Base-by-base conservation (phyloP, 176 grass and related monocot genomes). In the Saccharum officinarum region DNA sequence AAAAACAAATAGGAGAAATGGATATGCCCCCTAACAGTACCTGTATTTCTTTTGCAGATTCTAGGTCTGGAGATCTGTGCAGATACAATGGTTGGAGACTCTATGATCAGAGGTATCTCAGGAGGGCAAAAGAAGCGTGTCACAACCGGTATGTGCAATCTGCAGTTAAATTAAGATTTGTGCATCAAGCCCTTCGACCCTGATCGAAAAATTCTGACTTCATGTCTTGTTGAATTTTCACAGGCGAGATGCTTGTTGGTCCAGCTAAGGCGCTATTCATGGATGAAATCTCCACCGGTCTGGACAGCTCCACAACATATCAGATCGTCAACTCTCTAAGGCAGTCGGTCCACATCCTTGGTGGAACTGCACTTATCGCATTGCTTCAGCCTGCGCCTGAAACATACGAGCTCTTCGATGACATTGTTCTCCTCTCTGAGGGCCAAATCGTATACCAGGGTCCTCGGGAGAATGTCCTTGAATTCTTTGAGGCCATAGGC, bases 91-190 rank as follows among this genome's bases (percentile, higher is more conserved):
- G 91, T 98, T 70, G 95, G 95, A 22, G 95, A 98, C 36, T 67
- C 85, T 38, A 95, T 98, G 95, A 93, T 95, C 69, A 91, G 95
- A 71, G 95, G 95, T 50, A 98, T 98, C 62, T 97, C 95, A 42
- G 95, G 95, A 61, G 95, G 95, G 61, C 92, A 97, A 88, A 95
- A 95, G 92, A 97, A 97, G 85, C 95, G 92, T 82, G 92, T 97
- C 46, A 97, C 95, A 68, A 95, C 95, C 17, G 95, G 95, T 97
- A 91, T 75, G 71, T 69, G 18, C 41, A 65, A 82, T 74, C 30
- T 79, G 26, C 17, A 71, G 60, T 61, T 15, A 52, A 82, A 60
- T 34, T 85, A 79, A 67, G 18, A 71, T 17, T 49, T 70, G 10
- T 3, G 5, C 15, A 79, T 71, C 71, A 82, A 69, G 46, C 10